Percentiles rank a stretch among this genome's conserved stretches.
Evolutionary conservation across 108 stramenopile species (phyloP).

Genomic region (Pseudonitzschia delicatissima): DNA sequence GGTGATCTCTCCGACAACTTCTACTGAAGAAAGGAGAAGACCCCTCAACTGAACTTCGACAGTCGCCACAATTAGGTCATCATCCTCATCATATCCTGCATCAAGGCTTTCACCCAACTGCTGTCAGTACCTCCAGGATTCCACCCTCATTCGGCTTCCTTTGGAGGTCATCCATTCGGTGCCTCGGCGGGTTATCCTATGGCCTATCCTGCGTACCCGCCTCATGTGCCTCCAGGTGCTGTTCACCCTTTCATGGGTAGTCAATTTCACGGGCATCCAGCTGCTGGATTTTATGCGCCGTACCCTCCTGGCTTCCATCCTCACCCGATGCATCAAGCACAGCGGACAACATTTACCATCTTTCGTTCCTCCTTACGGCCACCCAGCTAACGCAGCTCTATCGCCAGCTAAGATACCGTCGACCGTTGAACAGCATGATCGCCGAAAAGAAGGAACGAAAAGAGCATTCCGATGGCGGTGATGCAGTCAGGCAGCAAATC

Average conservation of each 20-base stretch:
- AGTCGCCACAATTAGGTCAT: slow-evolving; percentile 9
- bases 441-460: not conserved
- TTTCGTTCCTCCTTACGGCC: not conserved
- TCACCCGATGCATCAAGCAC: not conserved
- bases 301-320: not conserved
- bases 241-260: not conserved
- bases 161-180: slow-evolving; percentile 16
- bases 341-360: slow-evolving; percentile 1
- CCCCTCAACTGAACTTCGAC: too few species aligned
- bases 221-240: not conserved
- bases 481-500: not conserved
- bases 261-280: not conserved
- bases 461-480: not conserved
- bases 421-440: not conserved
- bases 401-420: not conserved
- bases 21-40: slow-evolving; percentile 12
- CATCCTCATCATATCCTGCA: not conserved
- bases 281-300: not conserved
- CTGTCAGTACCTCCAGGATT: slow-evolving; percentile 2
- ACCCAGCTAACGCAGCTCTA: not conserved
- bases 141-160: slow-evolving; percentile 16
- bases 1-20: slow-evolving; percentile 20
- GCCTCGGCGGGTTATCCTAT: not conserved
- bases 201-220: not conserved
- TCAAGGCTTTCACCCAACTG: not conserved